Base-by-base conservation (phyloP, 306 rosid species). In the Lathyrus aphaca region DNA sequence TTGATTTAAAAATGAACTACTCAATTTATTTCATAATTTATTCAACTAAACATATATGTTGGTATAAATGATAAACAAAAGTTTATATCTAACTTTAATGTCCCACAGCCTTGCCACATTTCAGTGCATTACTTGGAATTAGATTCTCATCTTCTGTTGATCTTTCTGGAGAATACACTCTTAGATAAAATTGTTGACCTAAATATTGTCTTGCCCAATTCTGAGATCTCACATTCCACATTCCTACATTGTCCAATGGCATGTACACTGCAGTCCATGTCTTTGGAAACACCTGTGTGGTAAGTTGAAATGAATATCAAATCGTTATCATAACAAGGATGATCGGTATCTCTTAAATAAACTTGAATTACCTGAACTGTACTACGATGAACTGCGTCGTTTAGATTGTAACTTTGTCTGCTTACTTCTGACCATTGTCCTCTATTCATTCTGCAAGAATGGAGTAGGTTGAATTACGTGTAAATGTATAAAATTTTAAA, bases 241-340 rank as follows among this genome's bases (percentile, higher is more conserved):
- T 87, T 27, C 96, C 97, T 72, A 89, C 97, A 46, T 92, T 92
- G 82, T 92, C 97, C 84, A 92, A 70, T 32, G 97, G 89, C 84
- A 92, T 43, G 82, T 85, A 89, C 13, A 92, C 17, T 73, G 96
- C 96, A 67, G 92, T 92, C 96, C 97, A 92, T 69, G 96, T 84
- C 63, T 69, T 81, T 12, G 97, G 97, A 83, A 89, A 92, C 7
- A 91, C 96, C 91, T 89, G 79, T 48, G 46, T 16, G 19, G 10
- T 7, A 6, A 35, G 8, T 35, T 35, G 1, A 35, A 35, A 35
- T 35, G 39, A 35, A 6, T 35, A 35, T 35, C 1, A 35, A 10
- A 35, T 35, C 39, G 8, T 1, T 6, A 35, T 6, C 39, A 3
- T 35, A 35, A 35, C 39, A 35, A 35, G 10, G 10, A 7, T 35